Conservation (phyloP, 257 asterid genomes). For the Ajuga chamaepitys region DNA sequence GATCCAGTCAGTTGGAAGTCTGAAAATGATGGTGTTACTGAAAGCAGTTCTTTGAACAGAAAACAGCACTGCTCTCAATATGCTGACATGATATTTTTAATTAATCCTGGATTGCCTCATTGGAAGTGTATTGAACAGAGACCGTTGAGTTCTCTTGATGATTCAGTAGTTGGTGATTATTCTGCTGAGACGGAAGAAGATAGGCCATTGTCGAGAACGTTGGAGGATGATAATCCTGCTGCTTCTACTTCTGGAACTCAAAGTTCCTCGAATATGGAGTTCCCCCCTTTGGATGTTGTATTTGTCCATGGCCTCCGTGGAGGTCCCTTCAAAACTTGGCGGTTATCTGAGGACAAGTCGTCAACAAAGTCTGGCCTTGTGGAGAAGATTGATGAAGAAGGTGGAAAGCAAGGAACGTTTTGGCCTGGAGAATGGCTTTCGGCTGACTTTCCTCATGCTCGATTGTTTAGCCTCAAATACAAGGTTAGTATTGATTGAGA, state of each 20-base stretch:
- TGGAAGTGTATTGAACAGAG: constrained; percentile 67
- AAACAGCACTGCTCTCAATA: constrained; percentile 45
- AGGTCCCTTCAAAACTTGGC: constrained; percentile 98
- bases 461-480: constrained; percentile 86
- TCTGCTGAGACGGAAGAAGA: constrained; percentile 34
- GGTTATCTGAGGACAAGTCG: constrained; percentile 91
- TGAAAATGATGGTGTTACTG: constrained; percentile 31
- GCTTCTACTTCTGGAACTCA: constrained; percentile 50
- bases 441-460: constrained; percentile 91
- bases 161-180: constrained; percentile 30
- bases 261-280: constrained; percentile 39
- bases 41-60: constrained; percentile 22
- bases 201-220: constrained; percentile 19
- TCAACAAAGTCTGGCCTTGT: constrained; percentile 99
- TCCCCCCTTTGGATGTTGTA: constrained; percentile 76
- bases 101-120: constrained; percentile 81
- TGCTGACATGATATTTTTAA: constrained; percentile 76
- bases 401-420: constrained; percentile 93
- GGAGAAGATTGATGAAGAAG: constrained; percentile 98
- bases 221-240: constrained; percentile 28
- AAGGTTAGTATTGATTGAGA: constrained; percentile 44
- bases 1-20: constrained; percentile 32
- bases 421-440: constrained; percentile 99
- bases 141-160: constrained; percentile 22
- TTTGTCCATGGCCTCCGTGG: constrained; percentile 98